Conservation (phyloP, 768 basidiomycete genomes). For the Boletales sp. region DNA sequence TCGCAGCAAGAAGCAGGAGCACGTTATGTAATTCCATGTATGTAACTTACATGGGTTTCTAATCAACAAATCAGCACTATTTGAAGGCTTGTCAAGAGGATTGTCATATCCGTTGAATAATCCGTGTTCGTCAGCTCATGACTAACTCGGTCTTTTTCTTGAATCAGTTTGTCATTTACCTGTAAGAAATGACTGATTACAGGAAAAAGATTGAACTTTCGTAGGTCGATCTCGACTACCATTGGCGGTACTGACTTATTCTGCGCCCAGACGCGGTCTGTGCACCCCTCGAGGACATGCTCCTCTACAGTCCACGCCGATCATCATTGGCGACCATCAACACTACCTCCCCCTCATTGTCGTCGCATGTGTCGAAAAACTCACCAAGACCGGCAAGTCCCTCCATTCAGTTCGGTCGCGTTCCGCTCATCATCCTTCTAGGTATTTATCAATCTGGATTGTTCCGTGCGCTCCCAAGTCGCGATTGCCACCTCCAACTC, state of each 20-base stretch:
- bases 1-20: no score
- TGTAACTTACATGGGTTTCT: no score
- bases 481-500: slow-evolving; percentile 37
- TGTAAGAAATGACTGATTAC: slow-evolving; percentile 15
- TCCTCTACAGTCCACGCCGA: slow-evolving; percentile 29
- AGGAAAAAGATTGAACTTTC: slow-evolving; percentile 24
- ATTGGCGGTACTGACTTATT: not conserved
- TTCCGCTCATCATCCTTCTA: slow-evolving; percentile 10
- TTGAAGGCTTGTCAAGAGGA: no score
- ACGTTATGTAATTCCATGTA: no score
- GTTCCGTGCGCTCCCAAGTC: slow-evolving; percentile 41
- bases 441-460: slow-evolving; percentile 42
- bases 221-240: slow-evolving; percentile 12
- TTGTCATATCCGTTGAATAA: no score
- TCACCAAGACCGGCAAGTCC: slow-evolving; percentile 40
- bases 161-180: no score
- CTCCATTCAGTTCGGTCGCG: not conserved
- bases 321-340: slow-evolving; percentile 34
- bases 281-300: slow-evolving; percentile 31
- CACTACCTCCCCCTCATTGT: slow-evolving; percentile 39
- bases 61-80: no score
- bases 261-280: slow-evolving; percentile 33
- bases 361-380: slow-evolving; percentile 42
- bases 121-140: no score
- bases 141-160: no score